Conservation (phyloP, 345 rosid genomes). For the Salix dunnii region DNA sequence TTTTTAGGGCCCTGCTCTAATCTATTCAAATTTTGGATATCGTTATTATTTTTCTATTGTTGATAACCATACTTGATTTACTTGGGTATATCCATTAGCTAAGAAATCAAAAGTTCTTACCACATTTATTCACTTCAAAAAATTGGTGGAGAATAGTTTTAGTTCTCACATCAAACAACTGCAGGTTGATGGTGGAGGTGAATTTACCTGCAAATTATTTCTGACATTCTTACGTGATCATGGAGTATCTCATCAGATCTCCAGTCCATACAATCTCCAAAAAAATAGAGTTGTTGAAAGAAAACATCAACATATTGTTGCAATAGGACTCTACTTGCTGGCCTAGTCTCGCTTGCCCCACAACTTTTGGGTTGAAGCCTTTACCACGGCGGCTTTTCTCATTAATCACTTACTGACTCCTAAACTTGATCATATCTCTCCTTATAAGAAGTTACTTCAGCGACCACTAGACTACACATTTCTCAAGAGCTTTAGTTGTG, state of each 20-base stretch:
- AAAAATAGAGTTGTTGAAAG: background rate
- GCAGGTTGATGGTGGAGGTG: background rate
- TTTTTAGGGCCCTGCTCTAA: background rate
- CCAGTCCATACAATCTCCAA: background rate
- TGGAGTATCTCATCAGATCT: background rate
- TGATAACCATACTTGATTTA: background rate
- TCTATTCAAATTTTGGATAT: too few relatives aligned
- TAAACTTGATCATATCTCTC: background rate
- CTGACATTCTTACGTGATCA: background rate
- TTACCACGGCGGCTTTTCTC: background rate
- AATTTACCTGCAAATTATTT: background rate
- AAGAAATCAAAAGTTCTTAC: background rate
- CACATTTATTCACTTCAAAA: background rate
- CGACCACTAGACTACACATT: background rate
- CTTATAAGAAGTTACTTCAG: background rate
- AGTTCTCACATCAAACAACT: background rate
- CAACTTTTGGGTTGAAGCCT: background rate
- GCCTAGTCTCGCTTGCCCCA: background rate
- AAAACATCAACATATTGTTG: background rate
- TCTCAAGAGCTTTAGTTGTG: background rate
- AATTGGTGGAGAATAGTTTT: background rate
- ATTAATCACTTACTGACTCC: background rate
- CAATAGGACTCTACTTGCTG: background rate
- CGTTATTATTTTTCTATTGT: background rate
- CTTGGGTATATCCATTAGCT: background rate